Base-by-base conservation (phyloP, 768 basidiomycete species). In the Suillus subluteus region DNA sequence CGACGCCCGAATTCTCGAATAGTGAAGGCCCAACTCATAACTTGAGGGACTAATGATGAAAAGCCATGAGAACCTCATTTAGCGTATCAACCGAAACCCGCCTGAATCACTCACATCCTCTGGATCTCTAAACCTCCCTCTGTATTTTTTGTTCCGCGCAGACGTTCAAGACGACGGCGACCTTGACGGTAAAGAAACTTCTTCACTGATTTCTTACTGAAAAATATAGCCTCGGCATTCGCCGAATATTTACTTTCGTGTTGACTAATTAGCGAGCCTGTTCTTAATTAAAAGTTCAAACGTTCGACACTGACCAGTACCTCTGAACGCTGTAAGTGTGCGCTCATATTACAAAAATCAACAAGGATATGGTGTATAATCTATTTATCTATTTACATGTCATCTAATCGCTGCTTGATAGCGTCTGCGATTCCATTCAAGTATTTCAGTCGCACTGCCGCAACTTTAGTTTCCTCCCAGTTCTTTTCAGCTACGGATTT, bases 371-470 rank as follows among this genome's bases (percentile, higher is more conserved):
- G 23, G 13, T 40, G 58, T 23, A 23, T 15, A 23, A 6, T 59
- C 40, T 61, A 21, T 30, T 63, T 43, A 3, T 59, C 26, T 61
- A 21, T 30, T 63, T 52, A 67, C 30, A 64, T 52, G 40, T 63
- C 37, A 32, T 69, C 64, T 54, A 69, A 37, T 44, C 64, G 72
- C 52, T 4, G 55, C 11, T 32, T 41, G 58, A 77, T 68, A 35
- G 76, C 76, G 30, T 81, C 76, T n/a, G 82, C 77, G 32, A 94
- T 87, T 23, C 88, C 84, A 54, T 87, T 78, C 73, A 94, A 78
- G 74, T 96, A 98, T 69, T 88, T 87, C 32, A 97, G 82, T 70
- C 88, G 83, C 32, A 95, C 84, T 11, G 90, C 85, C 23, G 83
- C 85, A 12, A 72, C 71, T 74, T 88, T 91, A 0, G 86, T 90